A percentile compares a stretch with the other conserved stretches of the same genome.
phyloP scores from a whole-genome alignment of 805 yeast species.

The Monosporozyma yasuniensis region DNA sequence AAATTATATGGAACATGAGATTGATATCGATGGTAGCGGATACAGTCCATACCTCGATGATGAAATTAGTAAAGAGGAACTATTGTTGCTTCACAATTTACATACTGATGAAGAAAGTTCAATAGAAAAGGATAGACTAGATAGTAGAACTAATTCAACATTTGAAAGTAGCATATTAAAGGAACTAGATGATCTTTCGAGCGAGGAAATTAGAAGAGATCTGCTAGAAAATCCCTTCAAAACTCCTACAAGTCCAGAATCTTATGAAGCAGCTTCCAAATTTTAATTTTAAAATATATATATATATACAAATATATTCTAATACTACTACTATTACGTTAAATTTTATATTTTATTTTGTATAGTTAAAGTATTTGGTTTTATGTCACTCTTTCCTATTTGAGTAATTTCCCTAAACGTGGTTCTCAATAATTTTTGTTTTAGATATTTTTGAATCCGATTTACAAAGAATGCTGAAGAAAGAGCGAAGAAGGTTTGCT shows the following conservation, averaged over 20 bases:
- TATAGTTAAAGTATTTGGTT: too few species aligned
- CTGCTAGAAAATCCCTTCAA: constrained; percentile 1
- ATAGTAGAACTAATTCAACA: neutral
- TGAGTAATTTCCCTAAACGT: neutral
- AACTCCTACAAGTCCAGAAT: neutral
- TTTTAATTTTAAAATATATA: too few species aligned
- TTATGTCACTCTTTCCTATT: neutral
- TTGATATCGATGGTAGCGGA: constrained; percentile 1
- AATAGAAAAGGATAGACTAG: neutral
- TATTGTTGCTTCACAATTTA: neutral
- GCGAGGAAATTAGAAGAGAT: neutral
- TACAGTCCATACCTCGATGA: constrained; percentile 4
- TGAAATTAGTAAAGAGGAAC: constrained; percentile 2
- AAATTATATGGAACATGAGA: constrained; percentile 3
- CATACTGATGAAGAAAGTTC: neutral
- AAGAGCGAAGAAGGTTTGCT: neutral
- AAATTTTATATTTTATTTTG: neutral
- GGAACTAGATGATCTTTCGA: neutral
- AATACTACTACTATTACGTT: too few species aligned
- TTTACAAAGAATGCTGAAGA: neutral
- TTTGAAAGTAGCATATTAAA: neutral
- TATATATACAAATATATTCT: too few species aligned
- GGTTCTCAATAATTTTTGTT: neutral
- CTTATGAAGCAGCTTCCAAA: too few species aligned
- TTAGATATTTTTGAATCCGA: neutral